Evolutionary conservation across 1,139 yeast genomes (phyloP), one percentile per base, ranked within the genome.

Genomic region (Geotrichum bryndzae): DNA sequence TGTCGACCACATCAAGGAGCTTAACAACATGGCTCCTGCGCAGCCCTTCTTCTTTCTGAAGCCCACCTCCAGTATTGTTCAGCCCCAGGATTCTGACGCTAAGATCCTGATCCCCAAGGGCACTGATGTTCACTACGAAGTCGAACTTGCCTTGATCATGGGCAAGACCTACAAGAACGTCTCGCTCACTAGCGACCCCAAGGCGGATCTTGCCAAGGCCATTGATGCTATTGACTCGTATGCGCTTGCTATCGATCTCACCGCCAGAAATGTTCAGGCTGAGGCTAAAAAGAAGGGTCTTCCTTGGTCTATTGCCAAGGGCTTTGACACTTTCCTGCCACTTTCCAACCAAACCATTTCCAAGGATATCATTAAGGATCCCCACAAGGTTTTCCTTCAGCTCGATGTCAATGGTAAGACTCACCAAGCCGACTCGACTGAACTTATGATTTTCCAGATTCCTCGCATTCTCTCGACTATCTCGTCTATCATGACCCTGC

Each of bases 301-400:
- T 62, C 99, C 99, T 15, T 94, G 99, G 99, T 78, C 95, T 4
- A 90, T 92, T 68, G 96, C 95, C 51, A 95, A 94, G 74, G 99
- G 99, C 0, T 94, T 91, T 73, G 99, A 94, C 72, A 94, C 99
- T 0, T 94, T 94, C 74, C 80, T 90, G 72, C 99, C 99, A 1
- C 76, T 94, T 27, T 86, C 96, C 8, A 75, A 79, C 33, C 33
- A 27, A 3, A 84, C 85, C 68, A 86, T 94, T 63, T 82, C 92
- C 13, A 88, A 88, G 71, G 74, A 74, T 1, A 74, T 80, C 66
- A 84, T 91, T 64, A 82, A 87, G 2, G 90, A 89, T 68, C 95
- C 96, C 2, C 85, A 89, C 70, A 81, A 86, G 58, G 92, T 85
- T 11, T 82, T 82, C 62, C 80, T 94, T 72, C 77, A 78, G 59